Evolutionary conservation across 1,284 basidiomycete species (phyloP), one percentile per base, ranked within the genome.

Genomic region (Cryptococcus maquisensis): DNA sequence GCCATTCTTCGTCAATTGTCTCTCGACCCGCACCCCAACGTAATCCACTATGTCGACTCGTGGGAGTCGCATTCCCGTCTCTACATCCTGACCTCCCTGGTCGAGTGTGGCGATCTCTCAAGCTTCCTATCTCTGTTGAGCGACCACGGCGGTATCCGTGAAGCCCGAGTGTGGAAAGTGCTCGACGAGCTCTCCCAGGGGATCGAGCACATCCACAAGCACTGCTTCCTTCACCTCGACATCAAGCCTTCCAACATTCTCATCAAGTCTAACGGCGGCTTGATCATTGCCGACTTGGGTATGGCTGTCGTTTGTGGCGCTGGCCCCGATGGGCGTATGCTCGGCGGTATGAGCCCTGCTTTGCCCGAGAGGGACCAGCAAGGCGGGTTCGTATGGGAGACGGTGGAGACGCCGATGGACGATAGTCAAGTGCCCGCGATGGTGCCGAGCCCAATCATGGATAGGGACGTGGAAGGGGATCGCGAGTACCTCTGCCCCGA

Each of bases 271-370:
- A 83, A 86, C 51, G 96, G 95, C 1, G 83, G 87, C 21, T 87
- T 98, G 77, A 93, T 92, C 79, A 91, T 98, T 66, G 92, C 92
- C 12, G 96, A 98, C 75, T 97, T 98, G 80, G 96, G 95, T 9
- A 90, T 97, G 85, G 91, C 91, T 6, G 86, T 54, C 16, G 47
- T 62, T 28, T 56, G 54, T 28, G 47, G 46, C 40, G 15, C 48
- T 45, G 49, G 51, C 51, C 85, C 6, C 58, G 84, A 51, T 41
- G 51, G 64, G 49, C 24, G 36, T 9, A 47, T 53, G 40, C 13
- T 54, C 3, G 59, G 56, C 6, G 60, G 56, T 8, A 51, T 66
- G 13, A 58, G 57, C 48, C 68, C 68, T 8, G 67, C 68, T 40
- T 57, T 71, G 86, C 89, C 88, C 3, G 79, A 87, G n/a, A 38